Evolutionary conservation across 1,284 basidiomycete species (phyloP), one percentile per base, ranked within the genome.

Genomic region (Thecaphora thlaspeos): DNA sequence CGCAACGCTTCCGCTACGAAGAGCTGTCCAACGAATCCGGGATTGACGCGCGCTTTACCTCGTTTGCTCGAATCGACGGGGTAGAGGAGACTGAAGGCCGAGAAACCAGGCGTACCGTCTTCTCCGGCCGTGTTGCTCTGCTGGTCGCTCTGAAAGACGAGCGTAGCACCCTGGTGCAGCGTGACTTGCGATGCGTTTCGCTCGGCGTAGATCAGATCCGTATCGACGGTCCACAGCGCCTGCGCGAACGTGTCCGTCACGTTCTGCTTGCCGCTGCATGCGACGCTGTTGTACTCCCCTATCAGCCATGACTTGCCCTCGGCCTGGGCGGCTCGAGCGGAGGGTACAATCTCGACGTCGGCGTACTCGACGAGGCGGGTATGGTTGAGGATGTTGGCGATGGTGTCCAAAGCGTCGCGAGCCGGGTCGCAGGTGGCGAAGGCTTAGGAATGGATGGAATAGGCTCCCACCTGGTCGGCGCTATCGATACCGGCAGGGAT

Each of bases 191-290:
- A 50, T 15, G 48, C 48, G 21, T 50, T 50, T 14, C 48, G 42
- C 3, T 39, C 48, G 7, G 48, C 48, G 37, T 50, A 50, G 48
- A 50, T 50, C 15, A 50, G 36, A 14, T 50, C 48, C 4, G 42
- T n/a, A 24, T 50, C 48, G 3, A 50, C 48, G 4, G 38, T 40
- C 48, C 48, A 50, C 18, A 43, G 17, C 4, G 48, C 48, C 30
- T 50, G 48, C 26, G 48, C 48, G 17, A 50, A 50, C 18, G 48
- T 50, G 23, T 50, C 48, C 26, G 48, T 43, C 2, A 50, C 48
- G 14, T 44, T 44, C 15, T 41, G 48, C 22, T 50, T 41, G 28
- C 48, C 48, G 14, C 41, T 43, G 34, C 48, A 50, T 2, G 48
- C 48, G 41, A 50, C 37, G 9, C 32, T 38, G 17, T 50, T 50